Evolutionary conservation across 805 yeast species (phyloP).

Genomic region (Lipomyces oligophaga): DNA sequence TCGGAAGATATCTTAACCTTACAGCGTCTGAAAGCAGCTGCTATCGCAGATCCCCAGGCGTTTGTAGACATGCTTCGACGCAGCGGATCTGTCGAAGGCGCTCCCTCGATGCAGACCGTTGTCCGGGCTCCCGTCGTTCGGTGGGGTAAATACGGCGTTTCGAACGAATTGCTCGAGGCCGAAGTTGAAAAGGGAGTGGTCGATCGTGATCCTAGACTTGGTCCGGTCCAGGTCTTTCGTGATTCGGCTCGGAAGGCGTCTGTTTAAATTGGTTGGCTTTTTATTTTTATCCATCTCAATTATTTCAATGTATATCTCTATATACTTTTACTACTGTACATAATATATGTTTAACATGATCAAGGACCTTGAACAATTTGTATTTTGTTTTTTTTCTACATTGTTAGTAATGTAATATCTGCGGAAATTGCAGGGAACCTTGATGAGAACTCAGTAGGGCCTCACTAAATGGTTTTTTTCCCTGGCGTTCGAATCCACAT

Average conservation of each 20-base stretch:
- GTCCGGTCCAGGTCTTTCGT: conserved; percentile 26
- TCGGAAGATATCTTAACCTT: conserved; percentile 31
- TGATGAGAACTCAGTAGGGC: too few relatives aligned
- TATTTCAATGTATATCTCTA: not conserved
- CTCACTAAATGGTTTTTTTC: too few relatives aligned
- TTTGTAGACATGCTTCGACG: conserved; percentile 28
- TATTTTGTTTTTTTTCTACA: conserved; percentile 44
- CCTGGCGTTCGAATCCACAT: too few relatives aligned
- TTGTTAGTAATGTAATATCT: not conserved
- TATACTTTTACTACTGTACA: too few relatives aligned
- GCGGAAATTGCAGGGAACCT: too few relatives aligned
- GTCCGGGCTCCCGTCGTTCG: conserved; percentile 34
- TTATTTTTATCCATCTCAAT: not conserved
- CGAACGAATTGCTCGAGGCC: conserved; percentile 32
- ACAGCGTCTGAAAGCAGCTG: conserved; percentile 30
- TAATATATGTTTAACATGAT: not conserved
- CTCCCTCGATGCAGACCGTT: conserved; percentile 33
- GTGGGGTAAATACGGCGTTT: conserved; percentile 37
- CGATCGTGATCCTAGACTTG: conserved; percentile 30
- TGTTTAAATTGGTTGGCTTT: not conserved
- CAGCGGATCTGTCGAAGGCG: conserved; percentile 21
- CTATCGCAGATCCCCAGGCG: conserved; percentile 32
- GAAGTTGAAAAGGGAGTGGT: conserved; percentile 31
- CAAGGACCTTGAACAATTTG: conserved; percentile 41
- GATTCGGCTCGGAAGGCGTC: conserved; percentile 15